Base-by-base conservation (phyloP, 1,284 basidiomycete species). In the Ustilago shanxiensis region DNA sequence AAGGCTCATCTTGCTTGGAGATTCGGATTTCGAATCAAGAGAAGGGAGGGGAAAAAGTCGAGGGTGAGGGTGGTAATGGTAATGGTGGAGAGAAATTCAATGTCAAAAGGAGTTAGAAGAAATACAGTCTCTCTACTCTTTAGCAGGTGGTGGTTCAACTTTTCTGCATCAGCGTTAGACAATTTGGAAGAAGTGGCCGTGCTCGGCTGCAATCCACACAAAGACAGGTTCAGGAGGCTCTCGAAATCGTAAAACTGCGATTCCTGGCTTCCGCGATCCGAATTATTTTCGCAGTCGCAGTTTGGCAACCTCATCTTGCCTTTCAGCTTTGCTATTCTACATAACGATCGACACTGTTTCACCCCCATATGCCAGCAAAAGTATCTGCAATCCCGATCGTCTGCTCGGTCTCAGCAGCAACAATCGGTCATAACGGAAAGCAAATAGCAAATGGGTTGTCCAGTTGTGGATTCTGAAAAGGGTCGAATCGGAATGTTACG, bases 1-100 rank as follows among this genome's bases (percentile, higher is more conserved):
- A 37, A 77, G 75, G 60, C 75, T 73, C 75, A 77, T 77, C 53
- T 69, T 71, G 64, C 53, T 69, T 71, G 64, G 39, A 59, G 24
- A 47, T 41, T 56, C 51, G 14, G 9, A 5, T 35, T 60, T 53
- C 71, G 53, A 45, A 59, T 57, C 59, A 72, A 59, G 77, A 60
- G 11, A 20, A 75, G 60, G 26, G 60, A 31, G 28, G 45, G 60
- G 16, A 62, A 62, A 8, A 59, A 9, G 35, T 22, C n/a, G 20
- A 47, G n/a, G 45, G 24, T 26, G 47, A 49, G 20, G 60, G 60
- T 16, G 76, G 55, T 16, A 76, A 65, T 8, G 71, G 56, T 45
- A 62, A 66, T 37, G 77, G 66, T 10, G 72, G 67, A 2, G 60
- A 51, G 20, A 66, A 60, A 6, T 70, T 64, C 1, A 72, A 76